Conservation (phyloP, 352 stramenopile genomes). For the Pythium rishiriense region DNA sequence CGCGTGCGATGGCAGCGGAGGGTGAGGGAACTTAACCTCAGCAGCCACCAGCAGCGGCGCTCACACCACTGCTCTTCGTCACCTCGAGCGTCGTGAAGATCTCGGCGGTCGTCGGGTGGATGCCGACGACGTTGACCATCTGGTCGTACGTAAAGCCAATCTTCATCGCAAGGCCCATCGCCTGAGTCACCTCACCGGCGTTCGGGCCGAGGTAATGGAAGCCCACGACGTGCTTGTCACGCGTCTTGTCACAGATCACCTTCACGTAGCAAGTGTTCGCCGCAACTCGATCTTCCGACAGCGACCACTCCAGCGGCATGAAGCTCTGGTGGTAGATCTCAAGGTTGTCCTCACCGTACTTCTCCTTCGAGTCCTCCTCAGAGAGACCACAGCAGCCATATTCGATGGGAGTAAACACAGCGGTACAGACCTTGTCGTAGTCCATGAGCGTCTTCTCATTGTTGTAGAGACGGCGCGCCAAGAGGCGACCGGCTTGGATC, state of each 20-base stretch:
- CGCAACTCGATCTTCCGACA: conserved; percentile 55
- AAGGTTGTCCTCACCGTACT: conserved; percentile 90
- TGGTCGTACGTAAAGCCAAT: conserved; percentile 93
- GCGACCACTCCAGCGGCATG: conserved; percentile 94
- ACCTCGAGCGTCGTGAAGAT: conserved; percentile 94
- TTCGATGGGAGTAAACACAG: conserved; percentile 98
- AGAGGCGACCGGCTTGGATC: conserved; percentile 92
- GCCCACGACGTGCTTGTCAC: conserved; percentile 91
- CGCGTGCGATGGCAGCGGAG: background rate
- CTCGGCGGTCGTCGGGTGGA: conserved; percentile 96
- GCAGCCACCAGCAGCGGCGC: conserved; percentile 93
- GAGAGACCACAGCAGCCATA: conserved; percentile 96
- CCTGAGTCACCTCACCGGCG: conserved; percentile 94
- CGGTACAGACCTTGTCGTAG: conserved; percentile 91
- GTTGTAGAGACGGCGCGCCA: conserved; percentile 93
- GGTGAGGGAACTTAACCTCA: conserved; percentile 89
- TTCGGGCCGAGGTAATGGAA: conserved; percentile 99
- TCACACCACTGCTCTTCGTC: conserved; percentile 93
- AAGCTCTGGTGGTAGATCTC: conserved; percentile 97
- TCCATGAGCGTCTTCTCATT: conserved; percentile 85
- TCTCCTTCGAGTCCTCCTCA: conserved; percentile 93
- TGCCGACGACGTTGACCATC: conserved; percentile 93
- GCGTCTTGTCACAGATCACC: conserved; percentile 91
- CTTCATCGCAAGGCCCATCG: conserved; percentile 95
- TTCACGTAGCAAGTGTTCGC: conserved; percentile 93